Base-by-base conservation (phyloP, 108 stramenopile species). In the Nitzschia sp. region DNA sequence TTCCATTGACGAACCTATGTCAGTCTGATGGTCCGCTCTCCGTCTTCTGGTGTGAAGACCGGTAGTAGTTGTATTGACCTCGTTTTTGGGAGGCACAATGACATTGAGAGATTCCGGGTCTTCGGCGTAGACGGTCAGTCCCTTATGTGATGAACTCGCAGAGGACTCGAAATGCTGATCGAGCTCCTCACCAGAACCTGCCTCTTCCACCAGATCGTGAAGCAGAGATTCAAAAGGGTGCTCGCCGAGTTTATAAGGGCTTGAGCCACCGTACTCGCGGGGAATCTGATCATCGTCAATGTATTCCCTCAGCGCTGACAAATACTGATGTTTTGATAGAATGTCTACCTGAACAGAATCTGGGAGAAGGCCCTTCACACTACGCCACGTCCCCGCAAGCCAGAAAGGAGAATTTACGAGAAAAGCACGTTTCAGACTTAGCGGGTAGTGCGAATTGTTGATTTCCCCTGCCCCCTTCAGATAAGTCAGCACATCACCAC, bases 221-320 rank as follows among this genome's bases (percentile, higher is more conserved):
- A 74, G 55, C 31, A 30, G 13, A 29, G 51, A 11, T 42, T 88
- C 83, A 32, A 80, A 88, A 15, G 86, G 86, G 58, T 85, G 86
- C 46, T 82, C 71, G 36, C 78, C 86, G 25, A 84, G 58, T 47
- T 46, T 53, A 59, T 75, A 88, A 1, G 73, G 82, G 58, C 75
- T 77, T 17, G 54, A 72, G 1, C 86, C 86, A 19, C 86, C 86
- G 55, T 82, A 88, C 49, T 82, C 81, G 46, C 34, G 38, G 46
- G 86, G 83, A 45, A 85, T 85, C 31, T 84, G 79, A 58, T 80
- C 76, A 68, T 83, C 83, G 29, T 84, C 86, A 38, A 88, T 85
- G 49, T 78, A 83, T 48, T 84, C 79, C 28, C 69, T 55, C 23
- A 84, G 62, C 13, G 75, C 81, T 9, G 73, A 68, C 51, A 82